phyloP scores from a whole-genome alignment of 1,284 basidiomycete species.

The Acaromyces ingoldii region DNA sequence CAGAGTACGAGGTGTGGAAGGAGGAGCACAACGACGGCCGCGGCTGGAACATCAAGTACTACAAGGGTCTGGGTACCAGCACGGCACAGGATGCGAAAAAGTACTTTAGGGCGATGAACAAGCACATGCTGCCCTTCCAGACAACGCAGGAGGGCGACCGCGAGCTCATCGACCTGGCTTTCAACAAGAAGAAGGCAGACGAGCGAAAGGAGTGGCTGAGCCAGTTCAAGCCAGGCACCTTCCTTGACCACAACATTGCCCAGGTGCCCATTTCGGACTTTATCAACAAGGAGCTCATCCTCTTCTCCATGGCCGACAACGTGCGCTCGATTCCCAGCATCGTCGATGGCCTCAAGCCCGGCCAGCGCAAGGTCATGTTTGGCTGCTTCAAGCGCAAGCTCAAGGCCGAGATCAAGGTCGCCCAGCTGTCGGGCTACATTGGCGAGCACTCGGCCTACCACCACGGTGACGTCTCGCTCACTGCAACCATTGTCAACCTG shows the following conservation, averaged over 20 bases:
- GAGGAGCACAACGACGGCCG: constrained; percentile 71
- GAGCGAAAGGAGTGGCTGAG: constrained; percentile 98
- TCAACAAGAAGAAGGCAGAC: constrained; percentile 99
- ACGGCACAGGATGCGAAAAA: constrained; percentile 79
- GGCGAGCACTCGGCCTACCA: constrained; percentile 92
- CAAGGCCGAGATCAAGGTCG: constrained; percentile 90
- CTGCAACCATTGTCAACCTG: constrained; percentile 83
- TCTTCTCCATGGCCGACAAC: constrained; percentile 99
- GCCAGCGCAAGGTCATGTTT: constrained; percentile 95
- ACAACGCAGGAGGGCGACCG: constrained; percentile 75
- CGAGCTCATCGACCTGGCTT: constrained; percentile 90
- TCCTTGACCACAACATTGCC: constrained; percentile 79
- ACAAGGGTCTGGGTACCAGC: constrained; percentile 98
- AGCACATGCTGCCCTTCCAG: constrained; percentile 90
- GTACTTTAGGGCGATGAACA: constrained; percentile 87
- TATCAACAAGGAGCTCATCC: constrained; percentile 95
- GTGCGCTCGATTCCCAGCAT: constrained; percentile 80
- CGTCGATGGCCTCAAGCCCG: constrained; percentile 95
- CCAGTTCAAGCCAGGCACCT: constrained; percentile 95
- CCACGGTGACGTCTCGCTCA: constrained; percentile 85
- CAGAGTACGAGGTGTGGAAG: constrained; percentile 92
- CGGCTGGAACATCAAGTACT: constrained; percentile 66
- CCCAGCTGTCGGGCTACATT: constrained; percentile 90
- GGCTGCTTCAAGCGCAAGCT: constrained; percentile 91
- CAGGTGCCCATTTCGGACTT: constrained; percentile 88